Evolutionary conservation across 1,139 yeast species (phyloP).

Genomic region (Suhomyces panamericanus): DNA sequence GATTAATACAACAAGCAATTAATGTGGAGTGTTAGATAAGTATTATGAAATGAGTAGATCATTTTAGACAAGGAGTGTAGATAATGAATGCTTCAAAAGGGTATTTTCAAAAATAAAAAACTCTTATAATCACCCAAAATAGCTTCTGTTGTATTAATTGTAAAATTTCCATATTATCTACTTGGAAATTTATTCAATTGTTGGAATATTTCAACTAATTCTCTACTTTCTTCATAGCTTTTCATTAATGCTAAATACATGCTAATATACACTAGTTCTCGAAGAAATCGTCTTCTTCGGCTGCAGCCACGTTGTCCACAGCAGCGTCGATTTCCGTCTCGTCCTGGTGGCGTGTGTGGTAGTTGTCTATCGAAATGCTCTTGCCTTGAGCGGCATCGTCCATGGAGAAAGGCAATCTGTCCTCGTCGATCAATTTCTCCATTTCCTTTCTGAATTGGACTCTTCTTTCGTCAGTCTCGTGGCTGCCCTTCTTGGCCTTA

Average conservation of each 20-base stretch:
- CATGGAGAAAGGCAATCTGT: conserved; percentile 55
- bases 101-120: too few species aligned
- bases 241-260: conserved; percentile 2
- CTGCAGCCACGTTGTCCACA: conserved; percentile 22
- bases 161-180: too few species aligned
- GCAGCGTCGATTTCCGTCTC: conserved; percentile 46
- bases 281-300: conserved; percentile 47
- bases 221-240: too few species aligned
- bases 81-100: too few species aligned
- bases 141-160: too few species aligned
- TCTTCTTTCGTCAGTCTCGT: conserved; percentile 51
- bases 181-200: too few species aligned
- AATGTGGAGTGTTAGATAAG: neutral
- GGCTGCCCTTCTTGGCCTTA: conserved; percentile 47
- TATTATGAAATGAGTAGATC: too few species aligned
- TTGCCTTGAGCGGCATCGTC: conserved; percentile 59
- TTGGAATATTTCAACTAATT: too few species aligned
- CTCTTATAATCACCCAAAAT: too few species aligned
- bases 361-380: conserved; percentile 25
- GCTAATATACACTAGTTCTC: conserved; percentile 26
- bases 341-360: conserved; percentile 10
- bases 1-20: too few species aligned
- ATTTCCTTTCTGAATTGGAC: conserved; percentile 52
- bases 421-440: conserved; percentile 50
- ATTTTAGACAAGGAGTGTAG: too few species aligned